These are phyloP conservation scores for Sclerotinia glacialis DNA, from an alignment of 2,329 filamentous ascomycete genomes.

Conservation along the genomic window DNA sequence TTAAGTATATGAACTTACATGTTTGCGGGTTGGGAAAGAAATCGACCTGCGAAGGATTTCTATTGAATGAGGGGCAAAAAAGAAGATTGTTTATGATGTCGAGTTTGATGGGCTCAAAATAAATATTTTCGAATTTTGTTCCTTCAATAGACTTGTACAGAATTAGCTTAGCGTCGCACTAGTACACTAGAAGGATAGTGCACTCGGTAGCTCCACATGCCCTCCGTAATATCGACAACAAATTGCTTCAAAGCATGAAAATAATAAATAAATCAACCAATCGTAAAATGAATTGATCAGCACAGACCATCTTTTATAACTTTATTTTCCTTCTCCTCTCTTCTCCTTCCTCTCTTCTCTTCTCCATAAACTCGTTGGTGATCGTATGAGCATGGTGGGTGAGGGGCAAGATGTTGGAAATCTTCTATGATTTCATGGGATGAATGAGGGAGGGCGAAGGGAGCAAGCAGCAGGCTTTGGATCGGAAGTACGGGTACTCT, in stretches of 20 bases:
- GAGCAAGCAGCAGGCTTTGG: too few relatives aligned
- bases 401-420: too few relatives aligned
- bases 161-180: slow-evolving; percentile 8
- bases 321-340: too few relatives aligned
- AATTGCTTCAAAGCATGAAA: too few relatives aligned
- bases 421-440: too few relatives aligned
- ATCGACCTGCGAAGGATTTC: slow-evolving; percentile 5
- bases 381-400: too few relatives aligned
- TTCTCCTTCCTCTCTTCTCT: not conserved
- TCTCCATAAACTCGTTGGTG: not conserved
- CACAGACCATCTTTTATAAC: too few relatives aligned
- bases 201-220: too few relatives aligned
- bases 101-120: not conserved
- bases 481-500: too few relatives aligned
- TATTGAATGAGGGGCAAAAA: not conserved
- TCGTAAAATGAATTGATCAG: not conserved
- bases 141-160: slow-evolving; percentile 1
- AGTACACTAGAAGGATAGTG: not conserved
- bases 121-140: slow-evolving; percentile 17
- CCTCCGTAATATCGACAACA: too few relatives aligned
- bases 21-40: not conserved
- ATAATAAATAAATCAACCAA: too few relatives aligned
- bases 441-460: too few relatives aligned
- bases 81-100: not conserved
- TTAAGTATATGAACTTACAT: slow-evolving; percentile 7